A percentile compares a stretch with the other conserved stretches of the same genome.
Evolutionary conservation across 768 basidiomycete genomes (phyloP).

Genomic region (Serendipita indica): DNA sequence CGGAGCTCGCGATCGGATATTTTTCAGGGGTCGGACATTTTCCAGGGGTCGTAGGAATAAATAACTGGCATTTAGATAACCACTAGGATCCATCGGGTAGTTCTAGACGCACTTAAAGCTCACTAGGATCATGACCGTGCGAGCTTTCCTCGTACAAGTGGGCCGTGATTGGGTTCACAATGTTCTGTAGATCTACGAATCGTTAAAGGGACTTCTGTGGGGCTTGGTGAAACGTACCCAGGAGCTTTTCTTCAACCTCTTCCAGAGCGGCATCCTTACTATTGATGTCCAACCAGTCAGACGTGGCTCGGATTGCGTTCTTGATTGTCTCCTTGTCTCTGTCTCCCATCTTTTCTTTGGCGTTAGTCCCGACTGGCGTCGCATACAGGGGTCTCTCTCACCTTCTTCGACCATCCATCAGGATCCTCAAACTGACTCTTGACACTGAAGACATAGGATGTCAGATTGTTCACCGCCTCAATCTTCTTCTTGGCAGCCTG

Average conservation of each 20-base stretch:
- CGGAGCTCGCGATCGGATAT: no score
- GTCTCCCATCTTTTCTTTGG: not conserved
- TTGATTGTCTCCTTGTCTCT: constrained; percentile 24
- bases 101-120: no score
- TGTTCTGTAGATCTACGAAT: constrained; percentile 19
- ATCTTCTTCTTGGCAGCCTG: constrained; percentile 18
- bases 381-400: constrained; percentile 12
- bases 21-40: no score
- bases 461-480: constrained; percentile 22
- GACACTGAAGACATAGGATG: constrained; percentile 25
- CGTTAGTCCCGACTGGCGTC: not conserved
- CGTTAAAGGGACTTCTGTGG: not conserved
- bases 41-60: no score
- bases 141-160: constrained; percentile 20
- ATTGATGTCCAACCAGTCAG: constrained; percentile 31
- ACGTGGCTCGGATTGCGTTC: constrained; percentile 30
- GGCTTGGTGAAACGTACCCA: constrained; percentile 12
- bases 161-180: constrained; percentile 29
- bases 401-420: constrained; percentile 31
- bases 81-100: no score
- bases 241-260: constrained; percentile 32
- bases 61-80: no score
- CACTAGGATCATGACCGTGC: no score
- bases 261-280: constrained; percentile 26
- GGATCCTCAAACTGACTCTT: constrained; percentile 30